Evolutionary conservation across 148 eudicot genomes (phyloP).

Genomic region (Spergularia bocconei): DNA sequence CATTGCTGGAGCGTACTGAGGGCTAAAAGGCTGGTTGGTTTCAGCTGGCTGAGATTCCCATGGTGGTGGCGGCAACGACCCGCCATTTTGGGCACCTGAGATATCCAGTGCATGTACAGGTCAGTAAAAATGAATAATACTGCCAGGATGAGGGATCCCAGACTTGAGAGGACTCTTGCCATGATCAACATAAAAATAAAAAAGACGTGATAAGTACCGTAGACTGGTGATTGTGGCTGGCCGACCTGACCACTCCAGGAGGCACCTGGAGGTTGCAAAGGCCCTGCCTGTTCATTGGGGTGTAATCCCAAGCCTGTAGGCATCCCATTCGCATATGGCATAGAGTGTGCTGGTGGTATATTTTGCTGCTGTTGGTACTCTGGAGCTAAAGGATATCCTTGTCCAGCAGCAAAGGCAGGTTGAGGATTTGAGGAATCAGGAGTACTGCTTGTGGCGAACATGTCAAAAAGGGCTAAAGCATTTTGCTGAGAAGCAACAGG

Average conservation of each 20-base stretch:
- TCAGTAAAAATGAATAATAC: conserved; percentile 3
- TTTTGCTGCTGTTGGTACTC: conserved; percentile 69
- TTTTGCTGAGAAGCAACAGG: conserved; percentile 65
- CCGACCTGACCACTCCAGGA: conserved; percentile 68
- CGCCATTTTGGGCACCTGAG: conserved; percentile 55
- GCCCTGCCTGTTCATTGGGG: conserved; percentile 55
- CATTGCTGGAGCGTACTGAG: conserved; percentile 46
- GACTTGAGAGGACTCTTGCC: not conserved
- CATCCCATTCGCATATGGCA: conserved; percentile 56
- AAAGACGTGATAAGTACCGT: conserved; percentile 46
- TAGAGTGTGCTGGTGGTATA: conserved; percentile 46
- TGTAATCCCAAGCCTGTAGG: conserved; percentile 41
- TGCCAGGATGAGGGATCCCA: not conserved
- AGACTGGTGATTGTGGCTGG: conserved; percentile 64
- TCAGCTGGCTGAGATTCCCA: conserved; percentile 79
- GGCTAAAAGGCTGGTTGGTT: conserved; percentile 33
- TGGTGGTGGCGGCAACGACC: conserved; percentile 83
- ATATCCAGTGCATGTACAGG: conserved; percentile 10
- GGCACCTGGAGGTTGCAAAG: conserved; percentile 45
- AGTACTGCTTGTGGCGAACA: conserved; percentile 51
- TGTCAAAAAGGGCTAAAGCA: conserved; percentile 85
- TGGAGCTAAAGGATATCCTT: conserved; percentile 44
- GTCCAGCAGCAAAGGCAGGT: conserved; percentile 40
- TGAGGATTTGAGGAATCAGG: conserved; percentile 34
- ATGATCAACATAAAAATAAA: conserved; percentile 8